Evolutionary conservation across 176 grass and related monocot species (phyloP), one percentile per base, ranked within the genome.

Genomic region (Cenchrus purpureus): DNA sequence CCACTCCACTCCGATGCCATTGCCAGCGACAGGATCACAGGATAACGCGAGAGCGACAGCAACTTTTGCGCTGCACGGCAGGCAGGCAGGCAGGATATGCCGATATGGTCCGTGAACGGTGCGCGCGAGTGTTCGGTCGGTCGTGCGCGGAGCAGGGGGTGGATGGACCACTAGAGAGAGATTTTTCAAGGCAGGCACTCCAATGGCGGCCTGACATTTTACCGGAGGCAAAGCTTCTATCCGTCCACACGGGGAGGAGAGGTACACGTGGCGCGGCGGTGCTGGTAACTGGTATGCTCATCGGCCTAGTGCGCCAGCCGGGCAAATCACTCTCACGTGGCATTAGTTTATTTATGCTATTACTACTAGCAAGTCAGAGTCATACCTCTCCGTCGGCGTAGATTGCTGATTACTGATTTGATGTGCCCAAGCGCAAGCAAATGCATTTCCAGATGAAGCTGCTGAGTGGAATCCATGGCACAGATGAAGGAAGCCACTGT

Each of bases 161-260:
- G 65, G 73, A 14, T 45, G 66, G 79, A 71, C 79, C 79, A 71
- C 25, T 25, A 25, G 25, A 25, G 25, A 31, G 13, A 11, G 40
- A 52, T 71, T 63, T 53, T 55, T 15, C 19, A 63, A 44, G 58
- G 10, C 40, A 25, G 4, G 1, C 20, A 54, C n/a, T 31, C 85
- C 85, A 86, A 55, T 86, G 51, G 69, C 59, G 28, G 28, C 48
- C 4, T 55, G 58, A 65, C 85, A 65, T 55, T 55, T 76, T 76
- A 12, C 46, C 13, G 15, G 44, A 49, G 7, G 20, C 3, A 10
- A 40, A 40, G 13, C 40, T 84, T 72, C 68, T 32, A 12, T 22
- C 68, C 48, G 5, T 16, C 37, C 32, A 48, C 71, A 6, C 53
- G 74, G 32, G 53, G 65, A 20, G 55, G 17, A 1, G 37, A 11